phyloP scores from a whole-genome alignment of 2,329 filamentous ascomycete species.

The Claviceps sp. region DNA sequence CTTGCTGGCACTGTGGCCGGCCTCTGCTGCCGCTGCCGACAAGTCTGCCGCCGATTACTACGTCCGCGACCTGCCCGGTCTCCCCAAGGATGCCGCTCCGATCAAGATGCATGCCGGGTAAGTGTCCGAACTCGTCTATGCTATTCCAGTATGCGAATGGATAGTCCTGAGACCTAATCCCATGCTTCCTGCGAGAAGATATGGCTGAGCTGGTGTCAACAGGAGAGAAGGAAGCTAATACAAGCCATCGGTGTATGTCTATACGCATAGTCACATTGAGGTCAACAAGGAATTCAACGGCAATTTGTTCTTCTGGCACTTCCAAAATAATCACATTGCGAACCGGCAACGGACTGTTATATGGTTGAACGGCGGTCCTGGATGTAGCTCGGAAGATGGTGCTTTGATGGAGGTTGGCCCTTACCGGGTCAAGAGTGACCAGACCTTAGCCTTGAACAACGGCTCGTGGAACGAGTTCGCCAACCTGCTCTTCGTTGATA shows the following conservation, averaged over 20 bases:
- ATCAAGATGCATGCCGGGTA: slow-evolving; percentile 98
- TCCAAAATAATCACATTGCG: slow-evolving; percentile 87
- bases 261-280: slow-evolving; percentile 65
- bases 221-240: neutral
- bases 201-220: neutral
- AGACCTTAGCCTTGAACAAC: slow-evolving; percentile 63
- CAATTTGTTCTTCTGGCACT: slow-evolving; percentile 98
- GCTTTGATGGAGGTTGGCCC: slow-evolving; percentile 93
- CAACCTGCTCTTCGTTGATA: slow-evolving; percentile 92
- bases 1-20: slow-evolving; percentile 29
- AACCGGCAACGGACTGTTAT: slow-evolving; percentile 83
- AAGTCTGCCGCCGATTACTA: slow-evolving; percentile 63
- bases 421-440: slow-evolving; percentile 69
- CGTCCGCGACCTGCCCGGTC: slow-evolving; percentile 71
- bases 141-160: neutral
- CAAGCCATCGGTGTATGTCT: neutral
- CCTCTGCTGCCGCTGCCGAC: slow-evolving; percentile 17
- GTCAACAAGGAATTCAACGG: slow-evolving; percentile 73
- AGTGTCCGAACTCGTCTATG: slow-evolving; percentile 19
- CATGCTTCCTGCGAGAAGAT: neutral
- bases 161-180: neutral
- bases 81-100: slow-evolving; percentile 55
- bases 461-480: slow-evolving; percentile 99
- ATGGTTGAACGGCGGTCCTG: slow-evolving; percentile 94
- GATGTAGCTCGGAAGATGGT: slow-evolving; percentile 94